Evolutionary conservation across 345 rosid genomes (phyloP).

Genomic region (Jatropha curcas): DNA sequence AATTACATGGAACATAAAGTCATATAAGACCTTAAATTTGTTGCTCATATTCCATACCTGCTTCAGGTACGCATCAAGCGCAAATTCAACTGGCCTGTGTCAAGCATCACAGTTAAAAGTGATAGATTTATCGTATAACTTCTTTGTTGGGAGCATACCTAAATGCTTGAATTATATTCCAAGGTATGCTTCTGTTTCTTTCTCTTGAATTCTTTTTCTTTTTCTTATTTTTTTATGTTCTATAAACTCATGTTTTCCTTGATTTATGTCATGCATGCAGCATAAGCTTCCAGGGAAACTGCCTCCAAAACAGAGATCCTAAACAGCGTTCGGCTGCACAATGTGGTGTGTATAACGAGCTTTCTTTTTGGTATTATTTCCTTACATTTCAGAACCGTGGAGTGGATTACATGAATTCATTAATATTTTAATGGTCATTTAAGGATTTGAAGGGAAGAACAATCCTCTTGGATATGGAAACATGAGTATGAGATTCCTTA

Average conservation of each 20-base stretch:
- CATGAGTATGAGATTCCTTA: neutral
- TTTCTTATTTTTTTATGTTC: neutral
- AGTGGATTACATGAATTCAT: neutral
- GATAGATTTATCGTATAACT: constrained; percentile 87
- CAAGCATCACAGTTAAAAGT: constrained; percentile 63
- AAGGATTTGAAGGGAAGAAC: neutral
- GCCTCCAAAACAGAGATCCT: constrained; percentile 58
- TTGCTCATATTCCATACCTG: neutral
- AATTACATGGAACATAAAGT: neutral
- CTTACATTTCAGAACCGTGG: neutral
- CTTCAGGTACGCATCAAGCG: constrained; percentile 62
- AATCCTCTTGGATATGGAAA: neutral
- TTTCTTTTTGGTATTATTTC: constrained; percentile 1
- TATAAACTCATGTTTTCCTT: constrained; percentile 12
- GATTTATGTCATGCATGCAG: constrained; percentile 40
- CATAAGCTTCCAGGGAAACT: constrained; percentile 87
- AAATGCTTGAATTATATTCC: constrained; percentile 80
- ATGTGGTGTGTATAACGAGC: constrained; percentile 56
- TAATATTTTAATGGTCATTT: neutral
- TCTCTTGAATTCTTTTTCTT: constrained; percentile 1
- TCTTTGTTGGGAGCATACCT: constrained; percentile 79
- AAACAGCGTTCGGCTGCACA: constrained; percentile 67
- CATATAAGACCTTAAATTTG: neutral
- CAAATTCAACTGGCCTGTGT: constrained; percentile 70
- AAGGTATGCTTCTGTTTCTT: constrained; percentile 44